Percentiles rank a stretch among this genome's conserved stretches.
Conservation (phyloP, 2,329 filamentous ascomycete species). For the Fusarium siculi region DNA sequence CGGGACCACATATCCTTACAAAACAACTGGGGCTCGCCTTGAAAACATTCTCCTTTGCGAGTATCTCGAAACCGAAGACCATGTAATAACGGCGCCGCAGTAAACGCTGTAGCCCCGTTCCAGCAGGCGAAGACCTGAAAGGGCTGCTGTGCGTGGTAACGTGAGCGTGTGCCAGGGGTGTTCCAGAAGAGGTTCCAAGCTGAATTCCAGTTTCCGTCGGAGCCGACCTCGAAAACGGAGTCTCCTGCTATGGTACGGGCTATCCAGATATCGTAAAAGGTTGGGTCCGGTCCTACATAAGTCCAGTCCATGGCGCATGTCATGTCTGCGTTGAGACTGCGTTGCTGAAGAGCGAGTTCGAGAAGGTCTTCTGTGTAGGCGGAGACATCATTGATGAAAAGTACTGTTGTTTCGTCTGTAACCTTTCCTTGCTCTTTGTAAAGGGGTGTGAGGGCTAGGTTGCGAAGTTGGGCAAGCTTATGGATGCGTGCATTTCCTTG, state of each 20-base stretch:
- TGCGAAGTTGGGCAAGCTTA: conserved; percentile 62
- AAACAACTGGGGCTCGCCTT: conserved; percentile 66
- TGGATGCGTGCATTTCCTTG: conserved; percentile 56
- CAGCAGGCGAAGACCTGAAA: conserved; percentile 71
- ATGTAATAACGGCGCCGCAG: conserved; percentile 58
- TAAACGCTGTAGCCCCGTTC: conserved; percentile 65
- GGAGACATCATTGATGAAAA: conserved; percentile 67
- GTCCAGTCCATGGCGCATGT: conserved; percentile 70
- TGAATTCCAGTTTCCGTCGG: conserved; percentile 60
- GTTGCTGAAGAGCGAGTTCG: conserved; percentile 63
- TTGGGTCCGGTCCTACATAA: conserved; percentile 54
- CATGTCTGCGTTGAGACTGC: conserved; percentile 61
- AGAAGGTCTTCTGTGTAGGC: conserved; percentile 66
- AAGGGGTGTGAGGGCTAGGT: conserved; percentile 62
- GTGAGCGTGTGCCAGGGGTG: conserved; percentile 49
- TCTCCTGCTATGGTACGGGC: conserved; percentile 63
- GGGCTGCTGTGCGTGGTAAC: conserved; percentile 53
- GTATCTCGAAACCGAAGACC: conserved; percentile 58
- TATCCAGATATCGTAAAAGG: conserved; percentile 69
- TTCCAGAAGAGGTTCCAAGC: conserved; percentile 64
- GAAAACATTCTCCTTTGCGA: conserved; percentile 57
- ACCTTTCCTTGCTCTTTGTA: conserved; percentile 42
- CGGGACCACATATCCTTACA: conserved; percentile 66
- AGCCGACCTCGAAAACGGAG: conserved; percentile 64
- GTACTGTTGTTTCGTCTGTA: conserved; percentile 54